Evolutionary conservation across 176 grass and related monocot species (phyloP), one percentile per base, ranked within the genome.

Genomic region (Raddia guianensis): DNA sequence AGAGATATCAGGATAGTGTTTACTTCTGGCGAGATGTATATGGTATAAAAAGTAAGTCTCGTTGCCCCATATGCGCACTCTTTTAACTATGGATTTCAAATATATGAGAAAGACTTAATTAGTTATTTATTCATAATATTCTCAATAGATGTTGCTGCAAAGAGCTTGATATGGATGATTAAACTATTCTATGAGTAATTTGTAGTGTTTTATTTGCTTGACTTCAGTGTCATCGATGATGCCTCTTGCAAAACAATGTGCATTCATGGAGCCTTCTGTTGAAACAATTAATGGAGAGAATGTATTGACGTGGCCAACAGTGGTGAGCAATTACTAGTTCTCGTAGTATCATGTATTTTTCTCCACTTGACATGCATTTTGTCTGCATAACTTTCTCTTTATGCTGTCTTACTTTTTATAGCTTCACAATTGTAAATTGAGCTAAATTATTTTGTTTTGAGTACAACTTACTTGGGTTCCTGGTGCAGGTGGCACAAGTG

Each of bases 21-120:
- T 91, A 91, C 86, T 99, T 99, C 74, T 95, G 96, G 96, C 88
- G 56, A 62, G 90, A 99, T 88, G 96, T 99, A 54, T 95, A 99
- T 81, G 96, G 96, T 61, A 95, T 99, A 76, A 99, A 93, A 82
- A 99, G 96, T 99, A 75, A 99, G 90, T 95, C 78, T 8, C 4
- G 7, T 72, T 76, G 63, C 43, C 65, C 46, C 47, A 52, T 74
- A 3, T 42, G 2, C 44, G 45, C 62, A 43, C 33, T 76, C 12
- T 32, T 14, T 62, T 66, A 60, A 73, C 46, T 37, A 54, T 71
- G 62, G 9, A 59, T 69, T 80, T 52, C 9, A 3, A 43, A 61
- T 37, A 18, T 76, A 59, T 45, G 43, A 45, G 59, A 42, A 40
- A 18, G 9, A 35, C 52, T 48, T 35, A 46, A 27, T 50, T 71